These are phyloP conservation scores for Trametes hirsuta DNA, from an alignment of 1,284 basidiomycete species.

Conservation along the genomic window DNA sequence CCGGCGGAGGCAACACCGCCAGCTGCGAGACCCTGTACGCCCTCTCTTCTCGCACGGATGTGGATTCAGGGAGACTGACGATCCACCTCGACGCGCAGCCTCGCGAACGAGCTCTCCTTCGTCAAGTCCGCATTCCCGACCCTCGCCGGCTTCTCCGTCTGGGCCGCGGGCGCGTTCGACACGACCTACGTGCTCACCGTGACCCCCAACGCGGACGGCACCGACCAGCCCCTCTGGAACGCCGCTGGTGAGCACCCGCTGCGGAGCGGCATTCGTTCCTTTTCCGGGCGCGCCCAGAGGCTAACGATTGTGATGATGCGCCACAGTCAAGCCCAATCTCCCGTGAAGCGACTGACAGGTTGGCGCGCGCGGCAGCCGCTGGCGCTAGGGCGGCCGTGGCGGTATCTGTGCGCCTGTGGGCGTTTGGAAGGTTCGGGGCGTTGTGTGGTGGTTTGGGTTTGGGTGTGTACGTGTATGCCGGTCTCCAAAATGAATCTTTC, in stretches of 20 bases:
- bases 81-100: slow-evolving; percentile 28
- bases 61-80: too few species aligned
- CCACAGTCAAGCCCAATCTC: slow-evolving; percentile 18
- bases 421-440: too few species aligned
- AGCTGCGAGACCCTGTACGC: slow-evolving; percentile 49
- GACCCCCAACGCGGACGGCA: slow-evolving; percentile 40
- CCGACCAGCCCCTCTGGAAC: slow-evolving; percentile 42
- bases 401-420: too few species aligned
- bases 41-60: too few species aligned
- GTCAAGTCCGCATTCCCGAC: slow-evolving; percentile 49
- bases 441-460: too few species aligned
- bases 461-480: too few species aligned
- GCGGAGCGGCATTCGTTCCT: too few species aligned
- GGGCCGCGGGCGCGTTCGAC: slow-evolving; percentile 46
- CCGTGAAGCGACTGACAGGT: not conserved
- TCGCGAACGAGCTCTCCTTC: slow-evolving; percentile 49
- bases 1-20: slow-evolving; percentile 57
- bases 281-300: too few species aligned
- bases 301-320: not conserved
- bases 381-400: too few species aligned
- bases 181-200: slow-evolving; percentile 41
- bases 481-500: too few species aligned
- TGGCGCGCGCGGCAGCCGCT: too few species aligned
- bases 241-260: slow-evolving; percentile 30
- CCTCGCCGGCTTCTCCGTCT: slow-evolving; percentile 54